Conservation (phyloP, 441 rosid species). For the Eutrema salsugineum region DNA sequence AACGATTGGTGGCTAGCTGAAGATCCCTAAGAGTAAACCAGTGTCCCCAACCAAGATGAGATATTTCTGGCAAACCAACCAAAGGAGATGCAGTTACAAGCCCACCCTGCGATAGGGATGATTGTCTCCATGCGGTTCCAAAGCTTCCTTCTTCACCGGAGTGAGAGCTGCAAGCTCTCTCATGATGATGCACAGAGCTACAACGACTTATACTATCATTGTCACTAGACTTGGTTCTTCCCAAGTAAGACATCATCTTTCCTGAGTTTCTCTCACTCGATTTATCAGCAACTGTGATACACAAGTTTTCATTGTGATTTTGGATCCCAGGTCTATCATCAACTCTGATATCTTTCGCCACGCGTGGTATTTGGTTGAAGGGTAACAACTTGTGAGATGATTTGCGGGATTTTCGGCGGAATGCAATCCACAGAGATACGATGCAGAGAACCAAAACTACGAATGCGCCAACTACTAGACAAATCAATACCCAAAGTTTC, state of each 20-base stretch:
- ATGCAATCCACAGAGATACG: conserved; percentile 61
- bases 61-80: conserved; percentile 83
- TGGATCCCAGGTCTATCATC: conserved; percentile 73
- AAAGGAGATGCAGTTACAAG: conserved; percentile 75
- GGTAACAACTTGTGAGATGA: conserved; percentile 52
- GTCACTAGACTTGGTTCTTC: conserved; percentile 65
- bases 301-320: conserved; percentile 36
- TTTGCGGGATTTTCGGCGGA: conserved; percentile 57
- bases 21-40: conserved; percentile 99
- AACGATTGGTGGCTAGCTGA: conserved; percentile 79
- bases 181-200: conserved; percentile 65
- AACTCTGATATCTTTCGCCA: conserved; percentile 83
- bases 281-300: conserved; percentile 50
- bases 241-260: conserved; percentile 63
- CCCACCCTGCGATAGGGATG: conserved; percentile 40
- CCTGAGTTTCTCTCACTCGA: conserved; percentile 51
- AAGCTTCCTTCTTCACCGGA: conserved; percentile 95
- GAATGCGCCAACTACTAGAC: conserved; percentile 63
- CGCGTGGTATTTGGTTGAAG: conserved; percentile 68
- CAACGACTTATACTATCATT: conserved; percentile 78
- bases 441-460: conserved; percentile 62
- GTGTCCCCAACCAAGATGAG: conserved; percentile 99
- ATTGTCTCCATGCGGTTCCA: conserved; percentile 54
- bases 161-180: conserved; percentile 65
- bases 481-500: conserved; percentile 83